Conservation (phyloP, 2,329 filamentous ascomycete genomes). For the Proliferodiscus dingleyae region DNA sequence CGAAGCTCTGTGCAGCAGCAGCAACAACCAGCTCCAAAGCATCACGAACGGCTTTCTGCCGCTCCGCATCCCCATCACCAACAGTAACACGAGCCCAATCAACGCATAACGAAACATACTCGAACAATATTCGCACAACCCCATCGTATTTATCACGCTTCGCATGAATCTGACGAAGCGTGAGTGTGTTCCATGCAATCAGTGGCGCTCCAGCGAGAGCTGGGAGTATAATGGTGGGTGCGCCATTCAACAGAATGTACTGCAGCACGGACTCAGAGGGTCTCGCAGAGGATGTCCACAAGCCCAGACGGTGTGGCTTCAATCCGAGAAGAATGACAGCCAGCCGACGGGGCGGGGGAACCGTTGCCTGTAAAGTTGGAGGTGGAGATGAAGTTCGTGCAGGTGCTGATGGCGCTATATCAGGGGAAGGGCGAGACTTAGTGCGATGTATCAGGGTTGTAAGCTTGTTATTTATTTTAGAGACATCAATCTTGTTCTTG, state of each 20-base stretch:
- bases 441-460: constrained; percentile 7
- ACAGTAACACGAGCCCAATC: constrained; percentile 14
- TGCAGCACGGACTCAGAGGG: constrained; percentile 12
- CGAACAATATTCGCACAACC: constrained; percentile 10
- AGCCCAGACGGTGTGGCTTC: constrained; percentile 12
- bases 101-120: constrained; percentile 14
- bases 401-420: constrained; percentile 3
- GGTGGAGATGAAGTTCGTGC: constrained; percentile 8
- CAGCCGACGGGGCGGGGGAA: constrained; percentile 9
- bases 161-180: constrained; percentile 9
- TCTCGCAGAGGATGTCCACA: constrained; percentile 13
- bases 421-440: constrained; percentile 2
- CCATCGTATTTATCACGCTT: constrained; percentile 10
- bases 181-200: constrained; percentile 13
- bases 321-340: constrained; percentile 13
- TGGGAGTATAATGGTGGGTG: constrained; percentile 12
- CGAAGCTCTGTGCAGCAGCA: constrained; percentile 10
- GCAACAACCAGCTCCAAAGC: constrained; percentile 12
- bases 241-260: constrained; percentile 12
- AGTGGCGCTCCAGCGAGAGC: constrained; percentile 13
- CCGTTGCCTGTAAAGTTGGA: constrained; percentile 8
- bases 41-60: constrained; percentile 13
- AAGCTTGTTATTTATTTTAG: constrained; percentile 11
- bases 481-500: constrained; percentile 9
- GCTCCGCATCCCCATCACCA: constrained; percentile 10